Percentiles rank a stretch among this genome's conserved stretches.
These are phyloP conservation scores for Ustilago xerochloae DNA, from an alignment of 1,284 basidiomycete species.

Conservation along the genomic window DNA sequence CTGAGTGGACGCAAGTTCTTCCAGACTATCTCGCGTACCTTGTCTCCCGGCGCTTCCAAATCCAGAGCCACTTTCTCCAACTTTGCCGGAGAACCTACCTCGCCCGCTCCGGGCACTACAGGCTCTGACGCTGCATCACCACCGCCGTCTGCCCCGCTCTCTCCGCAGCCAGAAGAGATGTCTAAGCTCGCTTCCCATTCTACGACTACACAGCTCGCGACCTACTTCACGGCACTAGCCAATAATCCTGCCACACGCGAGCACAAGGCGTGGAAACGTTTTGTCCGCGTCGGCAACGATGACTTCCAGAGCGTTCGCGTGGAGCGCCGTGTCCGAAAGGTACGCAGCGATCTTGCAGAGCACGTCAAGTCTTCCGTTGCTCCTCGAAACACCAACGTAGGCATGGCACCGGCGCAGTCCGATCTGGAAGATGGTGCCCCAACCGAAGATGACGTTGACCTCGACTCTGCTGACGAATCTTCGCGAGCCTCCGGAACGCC, in stretches of 20 bases:
- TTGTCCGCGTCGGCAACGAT: slow-evolving; percentile 82
- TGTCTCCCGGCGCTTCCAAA: slow-evolving; percentile 46
- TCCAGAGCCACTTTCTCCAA: slow-evolving; percentile 31
- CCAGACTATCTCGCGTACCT: slow-evolving; percentile 58
- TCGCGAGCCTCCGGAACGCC: slow-evolving; percentile 25
- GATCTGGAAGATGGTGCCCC: slow-evolving; percentile 51
- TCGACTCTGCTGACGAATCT: slow-evolving; percentile 47
- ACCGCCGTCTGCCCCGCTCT: slow-evolving; percentile 43
- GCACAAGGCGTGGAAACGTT: slow-evolving; percentile 82
- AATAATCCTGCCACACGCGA: slow-evolving; percentile 76
- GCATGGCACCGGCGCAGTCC: slow-evolving; percentile 48
- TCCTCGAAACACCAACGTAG: slow-evolving; percentile 59
- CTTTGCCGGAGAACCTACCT: slow-evolving; percentile 27
- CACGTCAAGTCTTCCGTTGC: slow-evolving; percentile 53
- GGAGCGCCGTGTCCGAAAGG: slow-evolving; percentile 86
- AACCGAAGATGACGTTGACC: slow-evolving; percentile 56
- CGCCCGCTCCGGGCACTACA: slow-evolving; percentile 17
- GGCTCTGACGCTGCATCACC: slow-evolving; percentile 18
- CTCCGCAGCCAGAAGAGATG: slow-evolving; percentile 18
- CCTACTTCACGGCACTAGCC: slow-evolving; percentile 81
- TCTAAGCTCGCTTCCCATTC: slow-evolving; percentile 32
- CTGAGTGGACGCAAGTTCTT: slow-evolving; percentile 50
- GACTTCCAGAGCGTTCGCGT: slow-evolving; percentile 85
- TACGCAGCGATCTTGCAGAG: slow-evolving; percentile 75
- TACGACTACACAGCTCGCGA: slow-evolving; percentile 72